A percentile compares a stretch with the other conserved stretches of the same genome.
Evolutionary conservation across 2,329 filamentous ascomycete genomes (phyloP).

Genomic region (Neonectria magnoliae): DNA sequence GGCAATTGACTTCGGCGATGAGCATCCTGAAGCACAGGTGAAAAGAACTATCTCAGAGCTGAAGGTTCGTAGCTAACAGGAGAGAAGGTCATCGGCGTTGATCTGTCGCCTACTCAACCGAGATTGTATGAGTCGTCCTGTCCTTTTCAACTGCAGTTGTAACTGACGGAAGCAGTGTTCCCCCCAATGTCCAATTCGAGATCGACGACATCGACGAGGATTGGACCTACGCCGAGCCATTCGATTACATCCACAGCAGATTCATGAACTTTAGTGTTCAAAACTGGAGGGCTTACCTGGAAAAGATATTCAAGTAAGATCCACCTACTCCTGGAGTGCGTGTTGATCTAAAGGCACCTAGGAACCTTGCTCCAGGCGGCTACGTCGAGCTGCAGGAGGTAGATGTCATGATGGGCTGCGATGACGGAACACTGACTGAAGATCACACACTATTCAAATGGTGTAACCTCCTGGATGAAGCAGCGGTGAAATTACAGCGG

Average conservation of each 20-base stretch:
- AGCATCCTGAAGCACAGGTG: constrained; percentile 5
- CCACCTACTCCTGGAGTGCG: background rate
- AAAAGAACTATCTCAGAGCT: too few species aligned
- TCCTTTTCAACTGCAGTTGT: background rate
- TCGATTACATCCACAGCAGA: constrained; percentile 16
- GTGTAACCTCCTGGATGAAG: constrained; percentile 41
- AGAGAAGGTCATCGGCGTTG: constrained; percentile 6
- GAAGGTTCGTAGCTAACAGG: background rate
- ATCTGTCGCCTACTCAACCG: constrained; percentile 20
- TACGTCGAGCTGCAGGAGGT: constrained; percentile 36
- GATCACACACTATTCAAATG: constrained; percentile 38
- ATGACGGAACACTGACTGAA: constrained; percentile 29
- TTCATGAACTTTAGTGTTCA: constrained; percentile 13
- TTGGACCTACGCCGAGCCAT: constrained; percentile 4
- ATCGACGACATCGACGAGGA: constrained; percentile 15
- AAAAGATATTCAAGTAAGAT: constrained; percentile 7
- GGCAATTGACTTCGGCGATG: constrained; percentile 13
- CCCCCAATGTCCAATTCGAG: constrained; percentile 10
- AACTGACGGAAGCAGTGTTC: background rate
- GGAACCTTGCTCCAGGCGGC: constrained; percentile 28
- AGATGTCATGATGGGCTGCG: constrained; percentile 27
- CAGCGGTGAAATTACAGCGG: constrained; percentile 42
- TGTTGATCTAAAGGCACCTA: background rate
- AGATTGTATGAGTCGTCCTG: background rate
- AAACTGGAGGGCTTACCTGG: constrained; percentile 1